phyloP scores from a whole-genome alignment of 73 alveolate species.

The Paramecium caudatum region DNA sequence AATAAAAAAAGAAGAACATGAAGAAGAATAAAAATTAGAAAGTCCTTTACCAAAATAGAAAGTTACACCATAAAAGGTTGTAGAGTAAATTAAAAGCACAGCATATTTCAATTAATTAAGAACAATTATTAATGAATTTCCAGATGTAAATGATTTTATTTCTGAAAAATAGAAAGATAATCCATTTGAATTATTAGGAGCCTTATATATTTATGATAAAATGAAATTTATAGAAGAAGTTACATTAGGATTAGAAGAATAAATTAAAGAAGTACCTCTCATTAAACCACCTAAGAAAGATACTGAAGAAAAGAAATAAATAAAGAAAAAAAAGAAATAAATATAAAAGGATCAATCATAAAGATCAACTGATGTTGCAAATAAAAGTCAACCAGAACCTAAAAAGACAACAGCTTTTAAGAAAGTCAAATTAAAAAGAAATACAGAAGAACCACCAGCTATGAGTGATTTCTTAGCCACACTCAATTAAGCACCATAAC shows the following conservation, averaged over 20 bases:
- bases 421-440: neutral
- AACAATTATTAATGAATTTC: neutral
- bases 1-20: too few species aligned
- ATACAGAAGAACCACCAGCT: neutral
- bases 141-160: neutral
- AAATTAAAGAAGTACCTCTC: too few species aligned
- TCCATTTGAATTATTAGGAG: neutral
- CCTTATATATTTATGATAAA: neutral
- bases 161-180: conserved; percentile 22
- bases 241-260: too few species aligned
- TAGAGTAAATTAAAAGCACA: neutral
- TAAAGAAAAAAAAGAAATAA: too few species aligned
- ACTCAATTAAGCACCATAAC: neutral
- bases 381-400: neutral
- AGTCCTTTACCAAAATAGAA: too few species aligned
- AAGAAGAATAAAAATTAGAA: too few species aligned
- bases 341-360: too few species aligned
- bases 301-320: too few species aligned
- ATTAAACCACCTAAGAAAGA: too few species aligned
- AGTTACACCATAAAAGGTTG: too few species aligned
- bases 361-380: conserved; percentile 29
- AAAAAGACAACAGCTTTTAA: conserved; percentile 2
- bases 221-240: neutral
- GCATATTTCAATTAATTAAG: conserved; percentile 14
- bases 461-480: conserved; percentile 18